Conservation (phyloP, 2,329 filamentous ascomycete species). For the Mycosphaerelloides madeirae region DNA sequence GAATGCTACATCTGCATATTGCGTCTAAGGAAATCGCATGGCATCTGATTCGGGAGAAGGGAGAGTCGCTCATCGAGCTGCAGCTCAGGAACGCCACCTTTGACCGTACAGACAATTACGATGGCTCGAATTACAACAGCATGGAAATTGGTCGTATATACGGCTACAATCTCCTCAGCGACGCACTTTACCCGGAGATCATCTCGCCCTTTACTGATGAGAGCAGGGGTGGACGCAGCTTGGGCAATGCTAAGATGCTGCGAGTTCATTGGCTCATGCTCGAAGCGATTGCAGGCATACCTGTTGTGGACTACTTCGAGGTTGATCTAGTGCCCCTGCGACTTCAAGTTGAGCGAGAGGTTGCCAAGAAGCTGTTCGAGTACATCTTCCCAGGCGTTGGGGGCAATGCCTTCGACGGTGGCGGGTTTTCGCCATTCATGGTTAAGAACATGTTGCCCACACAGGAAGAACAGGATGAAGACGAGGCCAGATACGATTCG, state of each 20-base stretch:
- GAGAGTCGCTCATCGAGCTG: constrained; percentile 79
- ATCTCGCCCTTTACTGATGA: constrained; percentile 81
- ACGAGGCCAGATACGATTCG: constrained; percentile 41
- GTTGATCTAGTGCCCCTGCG: constrained; percentile 89
- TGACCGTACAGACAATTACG: constrained; percentile 91
- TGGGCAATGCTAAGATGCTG: constrained; percentile 77
- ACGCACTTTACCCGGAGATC: constrained; percentile 94
- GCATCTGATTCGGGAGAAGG: constrained; percentile 82
- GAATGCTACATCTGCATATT: constrained; percentile 85
- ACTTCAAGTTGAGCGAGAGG: constrained; percentile 86
- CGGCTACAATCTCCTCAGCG: constrained; percentile 81
- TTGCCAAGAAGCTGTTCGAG: constrained; percentile 89
- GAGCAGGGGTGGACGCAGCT: constrained; percentile 48
- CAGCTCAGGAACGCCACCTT: constrained; percentile 89
- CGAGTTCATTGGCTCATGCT: constrained; percentile 97
- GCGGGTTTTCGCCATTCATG: constrained; percentile 59
- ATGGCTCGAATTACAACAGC: constrained; percentile 91
- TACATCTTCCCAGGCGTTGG: constrained; percentile 91
- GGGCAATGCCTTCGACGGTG: constrained; percentile 43
- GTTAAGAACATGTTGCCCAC: constrained; percentile 49
- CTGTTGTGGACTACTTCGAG: constrained; percentile 95
- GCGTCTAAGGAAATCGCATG: constrained; percentile 94
- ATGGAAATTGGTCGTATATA: constrained; percentile 83
- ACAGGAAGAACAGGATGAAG: constrained; percentile 45
- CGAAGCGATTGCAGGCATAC: constrained; percentile 94